phyloP scores from a whole-genome alignment of 371 early-diverging fungal genomes.

The Chytridium lagenaria region DNA sequence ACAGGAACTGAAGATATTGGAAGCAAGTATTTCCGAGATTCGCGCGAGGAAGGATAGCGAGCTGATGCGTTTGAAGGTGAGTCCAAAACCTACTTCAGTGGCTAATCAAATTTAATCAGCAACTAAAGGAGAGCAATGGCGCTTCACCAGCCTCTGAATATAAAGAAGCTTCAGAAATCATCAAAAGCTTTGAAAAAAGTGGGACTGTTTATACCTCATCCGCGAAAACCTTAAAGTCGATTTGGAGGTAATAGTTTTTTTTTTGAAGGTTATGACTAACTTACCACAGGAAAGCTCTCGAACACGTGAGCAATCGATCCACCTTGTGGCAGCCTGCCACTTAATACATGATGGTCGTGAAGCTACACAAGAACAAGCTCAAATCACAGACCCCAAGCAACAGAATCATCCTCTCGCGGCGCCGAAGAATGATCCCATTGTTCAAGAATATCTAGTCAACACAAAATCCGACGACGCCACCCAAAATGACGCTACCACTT shows the following conservation, averaged over 20 bases:
- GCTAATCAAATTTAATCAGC: neutral
- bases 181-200: constrained; percentile 28
- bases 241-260: constrained; percentile 12
- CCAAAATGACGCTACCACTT: neutral
- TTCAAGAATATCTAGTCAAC: neutral
- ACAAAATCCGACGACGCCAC: neutral
- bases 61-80: neutral
- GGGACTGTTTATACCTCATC: constrained; percentile 13
- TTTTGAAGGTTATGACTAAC: neutral
- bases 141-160: constrained; percentile 17
- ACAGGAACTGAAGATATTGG: neutral
- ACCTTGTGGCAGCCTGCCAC: constrained; percentile 15
- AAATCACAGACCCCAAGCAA: neutral
- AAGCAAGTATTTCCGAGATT: constrained; percentile 3
- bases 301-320: constrained; percentile 9
- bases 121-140: neutral
- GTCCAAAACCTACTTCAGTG: neutral
- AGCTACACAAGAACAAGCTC: neutral
- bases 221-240: constrained; percentile 8
- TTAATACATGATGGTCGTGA: neutral
- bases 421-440: neutral
- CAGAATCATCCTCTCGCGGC: neutral
- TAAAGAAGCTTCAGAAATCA: constrained; percentile 13
- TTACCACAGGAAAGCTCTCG: constrained; percentile 6
- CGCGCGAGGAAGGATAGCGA: constrained; percentile 19